Evolutionary conservation across 2,329 filamentous ascomycete genomes (phyloP).

Genomic region (Aspergillus fijiensis): DNA sequence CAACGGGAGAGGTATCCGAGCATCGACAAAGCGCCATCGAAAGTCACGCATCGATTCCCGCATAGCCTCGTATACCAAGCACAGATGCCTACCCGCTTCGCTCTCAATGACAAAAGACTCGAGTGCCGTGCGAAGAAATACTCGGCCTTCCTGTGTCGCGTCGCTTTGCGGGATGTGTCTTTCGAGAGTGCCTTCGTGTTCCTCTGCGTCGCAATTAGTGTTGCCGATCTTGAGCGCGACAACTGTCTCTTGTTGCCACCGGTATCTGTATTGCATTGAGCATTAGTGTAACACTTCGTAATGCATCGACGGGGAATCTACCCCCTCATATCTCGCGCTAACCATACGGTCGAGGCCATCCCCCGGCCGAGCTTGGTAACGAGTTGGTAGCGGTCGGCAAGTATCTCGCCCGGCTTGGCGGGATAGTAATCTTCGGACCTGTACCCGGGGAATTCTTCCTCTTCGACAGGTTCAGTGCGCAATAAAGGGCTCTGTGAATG

Average conservation of each 20-base stretch:
- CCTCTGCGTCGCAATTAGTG: conserved; percentile 5
- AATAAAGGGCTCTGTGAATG: background rate
- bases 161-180: conserved; percentile 26
- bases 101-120: conserved; percentile 21
- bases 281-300: too few species aligned
- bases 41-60: conserved; percentile 37
- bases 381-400: conserved; percentile 37
- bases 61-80: conserved; percentile 37
- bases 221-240: conserved; percentile 34
- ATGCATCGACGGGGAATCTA: background rate
- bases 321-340: conserved; percentile 38
- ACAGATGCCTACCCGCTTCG: conserved; percentile 30
- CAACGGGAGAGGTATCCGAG: conserved; percentile 26
- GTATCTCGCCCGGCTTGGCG: conserved; percentile 37
- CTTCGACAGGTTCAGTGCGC: conserved; percentile 32
- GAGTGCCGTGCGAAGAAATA: conserved; percentile 19
- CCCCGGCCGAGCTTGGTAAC: conserved; percentile 46
- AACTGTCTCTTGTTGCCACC: conserved; percentile 17
- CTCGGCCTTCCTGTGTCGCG: conserved; percentile 23
- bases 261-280: background rate
- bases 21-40: conserved; percentile 25
- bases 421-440: conserved; percentile 40
- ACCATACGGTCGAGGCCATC: conserved; percentile 46
- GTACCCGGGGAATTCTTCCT: conserved; percentile 41
- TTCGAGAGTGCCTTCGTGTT: conserved; percentile 27